Conservation (phyloP, 805 yeast species). For the Saturnispora galanensis region DNA sequence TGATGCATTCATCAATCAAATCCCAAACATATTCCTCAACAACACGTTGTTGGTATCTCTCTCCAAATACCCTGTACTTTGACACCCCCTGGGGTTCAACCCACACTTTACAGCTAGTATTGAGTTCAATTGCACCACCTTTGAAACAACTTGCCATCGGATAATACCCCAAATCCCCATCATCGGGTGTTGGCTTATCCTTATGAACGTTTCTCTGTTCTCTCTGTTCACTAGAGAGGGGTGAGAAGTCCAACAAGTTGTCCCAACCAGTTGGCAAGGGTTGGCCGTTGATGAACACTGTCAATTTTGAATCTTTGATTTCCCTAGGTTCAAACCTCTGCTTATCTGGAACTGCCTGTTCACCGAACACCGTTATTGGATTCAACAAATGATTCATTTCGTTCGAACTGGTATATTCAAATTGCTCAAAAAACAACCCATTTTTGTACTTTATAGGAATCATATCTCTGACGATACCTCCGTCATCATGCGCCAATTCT, state of each 20-base stretch:
- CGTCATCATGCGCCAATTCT: constrained; percentile 19
- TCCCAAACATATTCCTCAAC: constrained; percentile 82
- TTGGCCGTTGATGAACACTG: constrained; percentile 71
- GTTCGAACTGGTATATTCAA: constrained; percentile 63
- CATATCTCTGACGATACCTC: constrained; percentile 64
- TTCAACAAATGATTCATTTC: constrained; percentile 65
- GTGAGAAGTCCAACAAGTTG: constrained; percentile 63
- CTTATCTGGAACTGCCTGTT: constrained; percentile 47
- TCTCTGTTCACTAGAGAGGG: constrained; percentile 57
- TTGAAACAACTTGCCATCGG: constrained; percentile 81
- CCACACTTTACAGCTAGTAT: constrained; percentile 57
- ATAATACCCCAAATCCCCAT: constrained; percentile 81
- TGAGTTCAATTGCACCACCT: constrained; percentile 65
- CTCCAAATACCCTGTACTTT: constrained; percentile 41
- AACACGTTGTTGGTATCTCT: constrained; percentile 56
- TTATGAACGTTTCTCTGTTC: constrained; percentile 9
- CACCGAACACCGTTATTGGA: constrained; percentile 65
- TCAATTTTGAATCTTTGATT: constrained; percentile 48
- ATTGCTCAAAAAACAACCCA: constrained; percentile 72
- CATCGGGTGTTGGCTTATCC: constrained; percentile 40
- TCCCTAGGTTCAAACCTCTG: constrained; percentile 38
- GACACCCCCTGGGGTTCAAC: constrained; percentile 27
- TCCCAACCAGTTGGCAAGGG: constrained; percentile 48
- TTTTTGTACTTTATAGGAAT: constrained; percentile 78
- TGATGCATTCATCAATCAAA: constrained; percentile 73